Percentiles rank a stretch among this genome's conserved stretches.
phyloP scores from a whole-genome alignment of 495 filamentous ascomycete species.

The Polyplosphaeria fusca region DNA sequence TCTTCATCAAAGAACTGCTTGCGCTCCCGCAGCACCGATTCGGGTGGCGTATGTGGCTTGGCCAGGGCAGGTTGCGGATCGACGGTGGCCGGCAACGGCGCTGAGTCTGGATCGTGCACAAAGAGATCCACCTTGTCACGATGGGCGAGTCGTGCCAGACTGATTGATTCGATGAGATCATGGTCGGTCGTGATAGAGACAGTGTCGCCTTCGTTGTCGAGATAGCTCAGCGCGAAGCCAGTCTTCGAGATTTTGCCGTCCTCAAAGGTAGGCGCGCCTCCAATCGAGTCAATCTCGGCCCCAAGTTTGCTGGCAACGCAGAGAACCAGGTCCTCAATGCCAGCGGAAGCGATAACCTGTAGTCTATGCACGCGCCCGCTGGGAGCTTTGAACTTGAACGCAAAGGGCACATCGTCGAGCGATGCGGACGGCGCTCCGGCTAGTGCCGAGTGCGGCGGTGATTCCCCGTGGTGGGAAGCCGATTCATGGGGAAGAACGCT shows the following conservation, averaged over 20 bases:
- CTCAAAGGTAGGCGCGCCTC: slow-evolving; percentile 67
- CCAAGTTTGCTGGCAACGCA: slow-evolving; percentile 84
- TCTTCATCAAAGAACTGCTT: slow-evolving; percentile 53
- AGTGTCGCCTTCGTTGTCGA: slow-evolving; percentile 96
- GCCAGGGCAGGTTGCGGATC: slow-evolving; percentile 62
- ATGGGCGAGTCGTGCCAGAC: slow-evolving; percentile 68
- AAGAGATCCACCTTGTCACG: slow-evolving; percentile 96
- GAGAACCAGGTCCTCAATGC: slow-evolving; percentile 75
- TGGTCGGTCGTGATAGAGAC: slow-evolving; percentile 96
- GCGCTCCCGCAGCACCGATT: slow-evolving; percentile 58
- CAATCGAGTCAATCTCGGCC: slow-evolving; percentile 78
- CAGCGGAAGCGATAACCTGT: slow-evolving; percentile 75
- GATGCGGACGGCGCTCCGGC: slow-evolving; percentile 50
- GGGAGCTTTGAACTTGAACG: slow-evolving; percentile 99
- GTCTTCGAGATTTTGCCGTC: slow-evolving; percentile 73
- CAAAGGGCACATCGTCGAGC: slow-evolving; percentile 72
- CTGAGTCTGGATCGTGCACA: slow-evolving; percentile 87
- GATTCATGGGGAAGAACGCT: slow-evolving; percentile 91
- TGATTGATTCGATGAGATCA: slow-evolving; percentile 87
- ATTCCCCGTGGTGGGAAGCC: slow-evolving; percentile 88
- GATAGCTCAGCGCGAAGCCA: slow-evolving; percentile 93
- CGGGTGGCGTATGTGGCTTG: slow-evolving; percentile 55
- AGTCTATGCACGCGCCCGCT: slow-evolving; percentile 92
- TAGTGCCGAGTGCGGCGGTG: slow-evolving; percentile 63
- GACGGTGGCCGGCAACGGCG: slow-evolving; percentile 64